phyloP scores from a whole-genome alignment of 768 basidiomycete species.

The Russula griseocarnosa region DNA sequence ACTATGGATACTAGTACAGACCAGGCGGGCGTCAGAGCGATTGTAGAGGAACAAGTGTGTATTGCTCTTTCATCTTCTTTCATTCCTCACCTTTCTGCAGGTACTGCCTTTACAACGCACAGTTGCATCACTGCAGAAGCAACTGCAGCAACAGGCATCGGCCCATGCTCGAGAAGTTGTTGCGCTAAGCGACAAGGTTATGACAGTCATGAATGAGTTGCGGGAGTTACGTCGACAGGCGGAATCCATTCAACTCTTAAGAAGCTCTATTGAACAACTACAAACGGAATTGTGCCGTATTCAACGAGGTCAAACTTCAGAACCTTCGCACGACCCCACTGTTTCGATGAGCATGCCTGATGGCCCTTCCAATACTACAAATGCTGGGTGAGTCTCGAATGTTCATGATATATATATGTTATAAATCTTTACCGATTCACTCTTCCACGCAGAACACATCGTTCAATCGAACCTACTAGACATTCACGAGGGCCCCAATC shows the following conservation, averaged over 20 bases:
- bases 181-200: constrained; percentile 21
- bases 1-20: neutral
- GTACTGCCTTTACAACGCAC: constrained; percentile 23
- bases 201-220: constrained; percentile 21
- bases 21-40: constrained; percentile 9
- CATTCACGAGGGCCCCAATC: constrained; percentile 9
- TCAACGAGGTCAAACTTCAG: constrained; percentile 10
- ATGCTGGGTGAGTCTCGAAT: constrained; percentile 14
- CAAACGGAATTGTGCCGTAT: constrained; percentile 24
- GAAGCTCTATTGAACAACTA: constrained; percentile 21
- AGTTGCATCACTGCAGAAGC: constrained; percentile 22
- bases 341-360: constrained; percentile 11
- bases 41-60: constrained; percentile 25
- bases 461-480: constrained; percentile 14
- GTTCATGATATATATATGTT: neutral
- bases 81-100: constrained; percentile 13
- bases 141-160: constrained; percentile 25
- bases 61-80: neutral
- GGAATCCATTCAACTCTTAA: constrained; percentile 24
- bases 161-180: constrained; percentile 22
- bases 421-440: neutral
- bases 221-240: constrained; percentile 22
- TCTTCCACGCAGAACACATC: neutral
- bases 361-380: constrained; percentile 13
- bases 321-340: constrained; percentile 22